Evolutionary conservation across 306 rosid genomes (phyloP), one percentile per base, ranked within the genome.

Genomic region (Corylus avellana): DNA sequence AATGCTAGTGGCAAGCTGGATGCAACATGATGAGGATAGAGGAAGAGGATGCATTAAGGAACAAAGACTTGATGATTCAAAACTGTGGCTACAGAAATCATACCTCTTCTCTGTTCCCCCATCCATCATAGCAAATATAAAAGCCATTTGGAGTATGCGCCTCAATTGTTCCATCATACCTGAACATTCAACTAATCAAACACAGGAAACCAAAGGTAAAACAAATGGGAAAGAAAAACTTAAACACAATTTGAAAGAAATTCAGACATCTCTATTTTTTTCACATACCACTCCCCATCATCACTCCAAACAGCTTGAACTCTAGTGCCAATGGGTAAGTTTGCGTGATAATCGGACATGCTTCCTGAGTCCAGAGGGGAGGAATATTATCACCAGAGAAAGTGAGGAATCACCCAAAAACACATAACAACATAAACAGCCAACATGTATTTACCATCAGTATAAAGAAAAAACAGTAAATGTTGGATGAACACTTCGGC

Each of bases 81-180:
- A 39, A 27, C 35, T 8, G 17, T 58, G 80, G 74, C 49, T 73
- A 29, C 25, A 80, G 56, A 81, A 76, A 50, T 17, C 83, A 75
- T 87, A 95, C 98, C 98, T 95, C 98, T 91, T 95, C 98, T 86
- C 79, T 87, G 79, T 95, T 95, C 61, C 98, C 98, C 98, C 98
- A 95, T 70, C 32, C 88, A 67, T 90, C 96, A 85, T 91, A 95
- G 62, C 72, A 5, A 81, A 95, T 94, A 68, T 83, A 83, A 85
- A 90, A 95, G 58, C 98, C 98, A 84, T 87, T 91, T 35, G 89
- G 90, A 72, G 98, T 87, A 80, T 86, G 85, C 63, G 94, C 90
- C 80, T 91, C 91, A 53, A 95, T 57, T 48, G 90, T 93, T 78
- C 98, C 98, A 63, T 92, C 90, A 72, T 95, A 95, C 98, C 98